phyloP scores from a whole-genome alignment of 345 rosid genomes.

The Eucalyptus pauciflora region DNA sequence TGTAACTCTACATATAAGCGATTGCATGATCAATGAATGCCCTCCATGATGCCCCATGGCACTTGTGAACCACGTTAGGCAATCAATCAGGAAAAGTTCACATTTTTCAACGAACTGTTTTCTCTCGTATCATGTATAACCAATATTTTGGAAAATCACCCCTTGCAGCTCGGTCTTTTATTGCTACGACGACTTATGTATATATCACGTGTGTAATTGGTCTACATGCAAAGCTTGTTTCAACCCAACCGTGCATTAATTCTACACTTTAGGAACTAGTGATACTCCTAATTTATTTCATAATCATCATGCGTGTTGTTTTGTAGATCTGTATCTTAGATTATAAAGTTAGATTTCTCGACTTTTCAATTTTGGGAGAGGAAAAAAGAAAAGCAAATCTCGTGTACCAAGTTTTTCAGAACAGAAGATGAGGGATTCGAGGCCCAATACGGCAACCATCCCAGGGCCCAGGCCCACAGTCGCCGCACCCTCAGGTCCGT shows the following conservation, averaged over 20 bases:
- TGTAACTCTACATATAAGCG: background rate
- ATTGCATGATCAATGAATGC: background rate
- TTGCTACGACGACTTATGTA: background rate
- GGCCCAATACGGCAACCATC: background rate
- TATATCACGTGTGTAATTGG: background rate
- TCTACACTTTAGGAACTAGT: background rate
- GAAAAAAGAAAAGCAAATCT: background rate
- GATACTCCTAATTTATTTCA: background rate
- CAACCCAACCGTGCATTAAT: background rate
- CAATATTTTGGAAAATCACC: background rate
- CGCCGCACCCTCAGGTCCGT: background rate
- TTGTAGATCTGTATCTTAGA: background rate
- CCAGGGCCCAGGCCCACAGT: background rate
- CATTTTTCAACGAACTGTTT: accelerated
- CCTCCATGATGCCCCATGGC: background rate
- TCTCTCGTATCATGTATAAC: background rate
- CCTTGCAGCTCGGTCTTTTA: background rate
- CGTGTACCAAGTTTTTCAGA: background rate
- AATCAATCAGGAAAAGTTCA: background rate
- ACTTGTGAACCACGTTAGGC: background rate
- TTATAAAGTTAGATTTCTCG: background rate
- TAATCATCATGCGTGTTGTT: background rate
- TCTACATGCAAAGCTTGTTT: background rate
- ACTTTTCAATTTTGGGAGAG: background rate
- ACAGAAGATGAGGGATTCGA: background rate